Conservation (phyloP, 768 basidiomycete species). For the Collybia nuda region DNA sequence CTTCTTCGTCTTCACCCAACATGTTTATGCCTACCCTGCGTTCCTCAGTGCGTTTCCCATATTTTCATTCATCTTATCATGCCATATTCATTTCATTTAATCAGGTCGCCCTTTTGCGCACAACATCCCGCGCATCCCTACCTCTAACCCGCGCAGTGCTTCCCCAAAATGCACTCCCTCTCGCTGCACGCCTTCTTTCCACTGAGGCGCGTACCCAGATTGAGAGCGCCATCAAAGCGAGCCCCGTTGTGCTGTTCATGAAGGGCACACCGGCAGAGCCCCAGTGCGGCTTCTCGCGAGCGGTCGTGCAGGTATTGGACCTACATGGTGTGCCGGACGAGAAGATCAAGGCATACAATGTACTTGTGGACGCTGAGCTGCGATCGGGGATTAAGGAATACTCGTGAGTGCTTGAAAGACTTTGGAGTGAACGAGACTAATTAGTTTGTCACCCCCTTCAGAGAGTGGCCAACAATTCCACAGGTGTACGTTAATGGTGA, state of each 20-base stretch:
- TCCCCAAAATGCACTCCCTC: conserved; percentile 20
- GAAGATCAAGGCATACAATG: conserved; percentile 89
- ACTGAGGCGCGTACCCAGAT: conserved; percentile 62
- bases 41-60: no score
- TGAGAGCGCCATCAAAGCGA: conserved; percentile 69
- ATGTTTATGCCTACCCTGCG: no score
- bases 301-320: conserved; percentile 88
- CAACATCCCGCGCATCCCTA: conserved; percentile 16
- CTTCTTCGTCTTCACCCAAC: no score
- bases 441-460: conserved; percentile 30
- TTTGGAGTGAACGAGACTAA: no score
- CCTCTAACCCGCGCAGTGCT: conserved; percentile 16
- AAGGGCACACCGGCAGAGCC: conserved; percentile 88
- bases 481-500: conserved; percentile 94
- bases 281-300: conserved; percentile 95
- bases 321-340: conserved; percentile 76
- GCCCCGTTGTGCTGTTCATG: conserved; percentile 96
- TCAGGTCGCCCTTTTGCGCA: not conserved
- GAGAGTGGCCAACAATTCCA: conserved; percentile 98
- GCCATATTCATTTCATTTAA: not conserved
- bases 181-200: conserved; percentile 46
- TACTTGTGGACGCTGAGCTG: conserved; percentile 83
- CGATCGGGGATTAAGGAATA: conserved; percentile 92
- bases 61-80: no score
- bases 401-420: conserved; percentile 62